Evolutionary conservation across 225 moss, liverwort and hornwort genomes (phyloP).

Genomic region (Pleurozium schreberi): DNA sequence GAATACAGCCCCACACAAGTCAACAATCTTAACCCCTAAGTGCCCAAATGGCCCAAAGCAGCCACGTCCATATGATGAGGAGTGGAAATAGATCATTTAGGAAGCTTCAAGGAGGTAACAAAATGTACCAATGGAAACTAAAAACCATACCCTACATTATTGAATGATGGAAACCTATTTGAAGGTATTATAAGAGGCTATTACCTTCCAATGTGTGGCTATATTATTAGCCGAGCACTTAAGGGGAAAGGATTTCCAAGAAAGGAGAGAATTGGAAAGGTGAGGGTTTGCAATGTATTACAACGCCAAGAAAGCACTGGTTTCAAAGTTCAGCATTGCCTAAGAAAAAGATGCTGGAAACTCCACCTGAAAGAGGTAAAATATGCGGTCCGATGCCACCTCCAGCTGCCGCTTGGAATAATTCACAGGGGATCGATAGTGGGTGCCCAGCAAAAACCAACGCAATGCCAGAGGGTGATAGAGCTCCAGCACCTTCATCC

Average conservation of each 20-base stretch:
- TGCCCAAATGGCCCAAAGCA: neutral
- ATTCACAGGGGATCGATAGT: conserved; percentile 86
- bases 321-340: neutral
- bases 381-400: conserved; percentile 73
- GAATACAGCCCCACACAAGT: neutral
- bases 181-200: neutral
- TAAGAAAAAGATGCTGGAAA: neutral
- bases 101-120: neutral
- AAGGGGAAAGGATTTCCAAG: neutral
- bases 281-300: neutral
- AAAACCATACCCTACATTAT: neutral
- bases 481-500: conserved; percentile 62
- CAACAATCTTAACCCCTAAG: neutral
- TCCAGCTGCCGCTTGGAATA: conserved; percentile 87
- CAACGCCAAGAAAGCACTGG: neutral
- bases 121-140: neutral
- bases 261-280: neutral
- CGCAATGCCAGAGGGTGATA: conserved; percentile 87
- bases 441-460: conserved; percentile 95
- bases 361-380: conserved; percentile 81
- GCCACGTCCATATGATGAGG: neutral
- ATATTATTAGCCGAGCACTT: neutral
- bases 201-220: neutral
- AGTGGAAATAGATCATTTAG: neutral
- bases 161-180: neutral